Base-by-base conservation (phyloP, 495 filamentous ascomycete species). In the Poronia punctata region DNA sequence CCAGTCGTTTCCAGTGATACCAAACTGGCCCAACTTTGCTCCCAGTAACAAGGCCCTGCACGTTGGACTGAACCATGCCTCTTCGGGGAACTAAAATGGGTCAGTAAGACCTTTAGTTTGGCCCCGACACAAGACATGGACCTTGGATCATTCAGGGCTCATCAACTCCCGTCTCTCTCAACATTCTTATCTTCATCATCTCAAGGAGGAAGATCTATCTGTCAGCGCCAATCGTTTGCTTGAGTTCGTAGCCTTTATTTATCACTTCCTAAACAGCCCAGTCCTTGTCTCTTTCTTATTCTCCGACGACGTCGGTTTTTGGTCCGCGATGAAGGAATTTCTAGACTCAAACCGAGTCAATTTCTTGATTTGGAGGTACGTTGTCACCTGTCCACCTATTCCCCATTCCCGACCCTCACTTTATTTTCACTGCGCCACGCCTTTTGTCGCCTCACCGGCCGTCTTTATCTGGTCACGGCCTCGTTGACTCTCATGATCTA, bases 311-410 rank as follows among this genome's bases (percentile, higher is more conserved):
- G 40, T n/a, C 41, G 36, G 41, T 8, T 22, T 14, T 43, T 47
- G 42, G 23, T 43, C 61, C 53, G 67, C 53, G 40, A 73, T 76
- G 72, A 77, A 77, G 60, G 74, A 77, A 56, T 53, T 66, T 45
- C 76, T 98, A 56, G 83, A 86, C 64, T 90, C 88, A 46, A 79
- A 96, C 72, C 83, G 90, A 68, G 79, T 97, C 71, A 98, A 97
- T 76, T 97, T 90, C 74, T 74, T 98, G 68, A 86, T 98, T 72
- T 95, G 88, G 86, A 88, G 88, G 86, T 96, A 76, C 65, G 86
- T 76, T 52, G 48, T 43, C 34, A 30, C 34, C 38, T 18, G 29
- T 34, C 17, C 23, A 40, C 38, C n/a, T n/a, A 21, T 38, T 48
- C 42, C 32, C 46, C 47, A 30, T 49, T 48, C 42, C 45, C 43